phyloP scores from a whole-genome alignment of 768 basidiomycete species.

The Mycena latifolia region DNA sequence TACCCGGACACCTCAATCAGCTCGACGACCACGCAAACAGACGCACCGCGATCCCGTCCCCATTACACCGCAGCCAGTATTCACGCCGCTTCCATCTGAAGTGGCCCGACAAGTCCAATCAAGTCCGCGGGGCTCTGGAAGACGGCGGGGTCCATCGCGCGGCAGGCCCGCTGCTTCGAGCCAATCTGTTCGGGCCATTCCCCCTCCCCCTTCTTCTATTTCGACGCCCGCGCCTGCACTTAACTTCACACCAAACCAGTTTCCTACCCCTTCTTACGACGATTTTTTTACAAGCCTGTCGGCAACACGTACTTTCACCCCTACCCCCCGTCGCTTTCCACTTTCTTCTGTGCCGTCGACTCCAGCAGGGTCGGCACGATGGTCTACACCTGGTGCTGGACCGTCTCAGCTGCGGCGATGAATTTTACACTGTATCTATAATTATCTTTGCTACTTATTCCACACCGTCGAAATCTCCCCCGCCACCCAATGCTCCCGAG shows the following conservation, averaged over 20 bases:
- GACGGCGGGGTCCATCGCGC: neutral
- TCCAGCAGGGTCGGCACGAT: neutral
- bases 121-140: neutral
- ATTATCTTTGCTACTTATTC: neutral
- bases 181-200: too few species aligned
- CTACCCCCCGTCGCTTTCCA: neutral
- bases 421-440: too few species aligned
- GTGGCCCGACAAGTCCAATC: neutral
- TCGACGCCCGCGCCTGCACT: neutral
- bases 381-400: neutral
- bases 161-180: neutral
- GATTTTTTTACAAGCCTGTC: constrained; percentile 1
- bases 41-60: neutral
- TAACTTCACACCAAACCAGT: neutral
- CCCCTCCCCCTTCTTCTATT: too few species aligned
- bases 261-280: constrained; percentile 3
- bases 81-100: neutral
- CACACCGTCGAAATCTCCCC: constrained; percentile 23
- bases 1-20: constrained; percentile 6
- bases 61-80: neutral
- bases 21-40: neutral
- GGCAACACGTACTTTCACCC: constrained; percentile 3
- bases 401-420: neutral
- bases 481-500: constrained; percentile 32
- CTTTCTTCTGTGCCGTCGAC: neutral